phyloP scores from a whole-genome alignment of 257 asterid genomes.

The Leonotis leonurus region DNA sequence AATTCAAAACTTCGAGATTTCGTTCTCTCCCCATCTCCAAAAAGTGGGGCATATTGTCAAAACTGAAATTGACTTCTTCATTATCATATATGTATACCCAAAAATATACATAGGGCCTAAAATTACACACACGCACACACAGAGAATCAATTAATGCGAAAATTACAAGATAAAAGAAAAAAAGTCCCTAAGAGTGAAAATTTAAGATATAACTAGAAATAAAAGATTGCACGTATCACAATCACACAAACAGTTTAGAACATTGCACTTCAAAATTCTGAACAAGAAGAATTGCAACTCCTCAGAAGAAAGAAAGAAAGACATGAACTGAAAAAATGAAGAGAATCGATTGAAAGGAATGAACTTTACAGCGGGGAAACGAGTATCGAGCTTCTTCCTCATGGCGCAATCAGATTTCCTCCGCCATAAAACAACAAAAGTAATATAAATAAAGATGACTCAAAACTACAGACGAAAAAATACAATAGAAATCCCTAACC shows the following conservation, averaged over 20 bases:
- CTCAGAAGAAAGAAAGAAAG: not conserved
- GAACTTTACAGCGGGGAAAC: conserved; percentile 64
- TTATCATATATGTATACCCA: not conserved
- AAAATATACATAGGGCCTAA: not conserved
- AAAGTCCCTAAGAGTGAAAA: not conserved
- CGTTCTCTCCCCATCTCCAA: not conserved
- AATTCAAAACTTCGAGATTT: not conserved
- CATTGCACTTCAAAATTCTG: not conserved
- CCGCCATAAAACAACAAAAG: conserved; percentile 16
- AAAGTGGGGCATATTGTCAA: not conserved
- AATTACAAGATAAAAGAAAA: not conserved
- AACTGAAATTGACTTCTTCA: not conserved
- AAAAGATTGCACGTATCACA: conserved; percentile 11
- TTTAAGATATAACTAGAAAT: not conserved
- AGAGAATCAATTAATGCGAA: not conserved
- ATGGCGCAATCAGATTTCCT: conserved; percentile 35
- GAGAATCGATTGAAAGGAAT: not conserved
- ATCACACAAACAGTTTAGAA: not conserved
- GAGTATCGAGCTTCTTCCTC: conserved; percentile 69
- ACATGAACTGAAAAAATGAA: too few relatives aligned
- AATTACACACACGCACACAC: not conserved
- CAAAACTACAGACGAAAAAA: too few relatives aligned
- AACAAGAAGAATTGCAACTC: not conserved
- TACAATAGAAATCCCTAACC: conserved; percentile 2
- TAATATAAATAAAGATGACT: not conserved